Evolutionary conservation across 2,329 filamentous ascomycete species (phyloP).

Genomic region (Dactylella cylindrospora): DNA sequence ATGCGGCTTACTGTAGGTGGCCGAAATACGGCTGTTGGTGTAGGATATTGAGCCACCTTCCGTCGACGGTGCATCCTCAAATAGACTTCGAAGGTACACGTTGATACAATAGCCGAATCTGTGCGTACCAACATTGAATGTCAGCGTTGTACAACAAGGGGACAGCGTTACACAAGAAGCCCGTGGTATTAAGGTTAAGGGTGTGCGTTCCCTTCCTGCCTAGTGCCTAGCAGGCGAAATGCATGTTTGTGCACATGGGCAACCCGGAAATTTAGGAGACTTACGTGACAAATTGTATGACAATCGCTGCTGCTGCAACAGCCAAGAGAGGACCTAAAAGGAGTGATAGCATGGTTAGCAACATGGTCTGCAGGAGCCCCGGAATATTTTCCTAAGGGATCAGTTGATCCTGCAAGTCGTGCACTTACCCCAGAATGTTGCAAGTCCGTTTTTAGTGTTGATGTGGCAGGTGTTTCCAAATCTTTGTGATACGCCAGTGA

Average conservation of each 20-base stretch:
- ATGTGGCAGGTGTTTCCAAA: slow-evolving; percentile 92
- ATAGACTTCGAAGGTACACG: slow-evolving; percentile 69
- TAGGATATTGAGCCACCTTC: slow-evolving; percentile 76
- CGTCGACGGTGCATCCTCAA: slow-evolving; percentile 55
- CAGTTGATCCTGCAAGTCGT: slow-evolving; percentile 6
- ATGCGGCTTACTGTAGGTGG: slow-evolving; percentile 51
- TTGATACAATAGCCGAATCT: slow-evolving; percentile 80
- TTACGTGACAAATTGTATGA: slow-evolving; percentile 83
- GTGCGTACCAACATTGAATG: slow-evolving; percentile 20
- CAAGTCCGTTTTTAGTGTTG: slow-evolving; percentile 81
- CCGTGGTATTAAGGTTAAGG: not conserved
- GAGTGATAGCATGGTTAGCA: slow-evolving; percentile 2
- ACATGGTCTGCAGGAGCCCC: slow-evolving; percentile 10
- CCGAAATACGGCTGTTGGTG: slow-evolving; percentile 63
- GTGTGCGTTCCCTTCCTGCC: not conserved
- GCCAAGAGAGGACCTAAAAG: slow-evolving; percentile 65
- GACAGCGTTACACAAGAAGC: not conserved
- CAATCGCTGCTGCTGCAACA: slow-evolving; percentile 72
- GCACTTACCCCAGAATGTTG: slow-evolving; percentile 51
- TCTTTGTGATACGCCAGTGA: slow-evolving; percentile 91
- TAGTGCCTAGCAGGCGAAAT: not conserved
- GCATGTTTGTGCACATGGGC: slow-evolving; percentile 17
- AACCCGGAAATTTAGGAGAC: slow-evolving; percentile 49
- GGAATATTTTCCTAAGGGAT: too few species aligned
- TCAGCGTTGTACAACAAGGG: slow-evolving; percentile 23